These are phyloP conservation scores for Suillus lakei DNA, from an alignment of 768 basidiomycete species.

Conservation along the genomic window DNA sequence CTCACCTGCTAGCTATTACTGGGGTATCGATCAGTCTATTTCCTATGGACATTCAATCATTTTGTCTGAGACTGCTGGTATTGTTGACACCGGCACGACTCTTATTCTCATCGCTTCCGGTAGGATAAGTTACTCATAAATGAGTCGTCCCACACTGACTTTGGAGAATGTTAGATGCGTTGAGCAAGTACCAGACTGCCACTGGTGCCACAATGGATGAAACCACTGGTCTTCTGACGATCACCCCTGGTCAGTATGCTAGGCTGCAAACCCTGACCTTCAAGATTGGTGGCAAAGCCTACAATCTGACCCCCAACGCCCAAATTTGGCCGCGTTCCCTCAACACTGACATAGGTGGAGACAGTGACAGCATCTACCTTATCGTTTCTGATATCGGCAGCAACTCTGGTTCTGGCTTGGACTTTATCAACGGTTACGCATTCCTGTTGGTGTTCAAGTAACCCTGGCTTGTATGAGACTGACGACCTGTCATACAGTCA, in stretches of 20 bases:
- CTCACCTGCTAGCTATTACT: constrained; percentile 26
- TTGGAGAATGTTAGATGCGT: constrained; percentile 24
- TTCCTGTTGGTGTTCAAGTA: constrained; percentile 20
- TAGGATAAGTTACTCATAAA: constrained; percentile 5
- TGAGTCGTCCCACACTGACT: constrained; percentile 3
- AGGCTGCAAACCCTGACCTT: constrained; percentile 32
- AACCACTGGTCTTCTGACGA: constrained; percentile 33
- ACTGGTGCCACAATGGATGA: constrained; percentile 34
- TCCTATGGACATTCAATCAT: constrained; percentile 29
- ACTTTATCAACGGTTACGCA: constrained; percentile 28
- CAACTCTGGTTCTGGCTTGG: constrained; percentile 21
- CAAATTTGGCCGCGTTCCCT: constrained; percentile 41
- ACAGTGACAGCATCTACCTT: constrained; percentile 30
- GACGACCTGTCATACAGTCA: constrained; percentile 25
- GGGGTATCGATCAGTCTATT: constrained; percentile 38
- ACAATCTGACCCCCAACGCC: constrained; percentile 30
- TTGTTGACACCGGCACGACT: constrained; percentile 39
- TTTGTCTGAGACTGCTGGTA: constrained; percentile 31
- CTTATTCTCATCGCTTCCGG: constrained; percentile 27
- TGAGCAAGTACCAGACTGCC: constrained; percentile 20
- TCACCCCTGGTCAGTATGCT: constrained; percentile 30
- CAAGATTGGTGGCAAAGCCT: constrained; percentile 23
- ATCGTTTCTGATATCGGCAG: constrained; percentile 28
- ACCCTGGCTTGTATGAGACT: constrained; percentile 13
- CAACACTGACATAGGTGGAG: constrained; percentile 34